Conservation (phyloP, 2,329 filamentous ascomycete species). For the Monosporascus ibericus region DNA sequence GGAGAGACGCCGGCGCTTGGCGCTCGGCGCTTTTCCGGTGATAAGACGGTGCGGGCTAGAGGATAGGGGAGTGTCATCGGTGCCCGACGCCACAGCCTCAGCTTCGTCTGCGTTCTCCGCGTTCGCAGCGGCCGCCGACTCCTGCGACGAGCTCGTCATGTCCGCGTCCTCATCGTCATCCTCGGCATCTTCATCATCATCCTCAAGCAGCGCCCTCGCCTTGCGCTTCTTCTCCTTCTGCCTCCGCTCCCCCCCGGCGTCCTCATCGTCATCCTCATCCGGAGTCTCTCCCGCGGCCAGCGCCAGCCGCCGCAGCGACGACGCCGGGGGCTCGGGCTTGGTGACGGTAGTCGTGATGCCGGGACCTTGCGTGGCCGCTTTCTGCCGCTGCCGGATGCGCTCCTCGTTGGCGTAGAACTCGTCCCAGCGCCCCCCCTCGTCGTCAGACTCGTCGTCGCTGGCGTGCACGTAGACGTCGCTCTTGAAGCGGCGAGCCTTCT, state of each 20-base stretch:
- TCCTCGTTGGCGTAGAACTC: conserved; percentile 77
- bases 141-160: conserved; percentile 15
- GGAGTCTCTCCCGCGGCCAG: conserved; percentile 1
- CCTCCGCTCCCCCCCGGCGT: conserved; percentile 1
- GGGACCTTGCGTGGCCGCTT: conserved; percentile 25
- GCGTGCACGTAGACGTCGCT: conserved; percentile 74
- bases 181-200: conserved; percentile 24
- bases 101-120: conserved; percentile 23
- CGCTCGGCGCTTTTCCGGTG: conserved; percentile 6
- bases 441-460: conserved; percentile 86
- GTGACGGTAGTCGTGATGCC: conserved; percentile 4
- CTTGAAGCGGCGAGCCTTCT: conserved; percentile 76
- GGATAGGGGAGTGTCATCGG: conserved; percentile 33
- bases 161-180: conserved; percentile 18
- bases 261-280: conserved; percentile 9
- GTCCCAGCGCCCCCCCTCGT: conserved; percentile 51
- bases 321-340: conserved; percentile 7
- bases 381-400: conserved; percentile 49
- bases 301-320: not conserved
- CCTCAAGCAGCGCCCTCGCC: conserved; percentile 16
- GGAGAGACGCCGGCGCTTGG: conserved; percentile 24
- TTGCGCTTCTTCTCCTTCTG: conserved; percentile 24
- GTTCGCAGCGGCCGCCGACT: conserved; percentile 10
- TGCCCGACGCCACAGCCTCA: conserved; percentile 19
- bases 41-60: conserved; percentile 28